Percentiles rank a stretch among this genome's conserved stretches.
Conservation (phyloP, 2,329 filamentous ascomycete genomes). For the Orbilia javanica region DNA sequence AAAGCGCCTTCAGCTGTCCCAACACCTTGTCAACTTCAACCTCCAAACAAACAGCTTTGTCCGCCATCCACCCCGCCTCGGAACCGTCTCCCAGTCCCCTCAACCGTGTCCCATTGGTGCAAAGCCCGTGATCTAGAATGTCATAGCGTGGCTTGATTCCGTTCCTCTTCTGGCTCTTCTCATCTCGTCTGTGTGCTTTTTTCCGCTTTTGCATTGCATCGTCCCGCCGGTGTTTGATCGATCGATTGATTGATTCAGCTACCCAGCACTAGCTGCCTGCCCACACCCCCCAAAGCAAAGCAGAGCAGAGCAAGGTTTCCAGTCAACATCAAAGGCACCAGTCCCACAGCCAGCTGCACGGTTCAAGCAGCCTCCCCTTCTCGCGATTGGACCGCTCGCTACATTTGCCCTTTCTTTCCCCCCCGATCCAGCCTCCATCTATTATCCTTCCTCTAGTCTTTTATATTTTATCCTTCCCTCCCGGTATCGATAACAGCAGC, state of each 20-base stretch:
- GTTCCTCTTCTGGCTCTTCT: constrained; percentile 13
- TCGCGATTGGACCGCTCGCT: constrained; percentile 33
- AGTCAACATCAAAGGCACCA: constrained; percentile 8
- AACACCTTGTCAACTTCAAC: constrained; percentile 53
- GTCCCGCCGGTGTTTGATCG: constrained; percentile 7
- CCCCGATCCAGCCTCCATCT: not conserved
- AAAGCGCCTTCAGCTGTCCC: constrained; percentile 30
- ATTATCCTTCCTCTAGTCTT: not conserved
- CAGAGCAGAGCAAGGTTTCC: not conserved
- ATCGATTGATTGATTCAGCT: not conserved
- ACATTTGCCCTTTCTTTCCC: not conserved
- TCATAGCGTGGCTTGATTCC: constrained; percentile 24
- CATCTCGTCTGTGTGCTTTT: constrained; percentile 19
- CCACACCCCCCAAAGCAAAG: not conserved
- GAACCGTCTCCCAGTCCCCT: constrained; percentile 9
- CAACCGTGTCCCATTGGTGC: constrained; percentile 44
- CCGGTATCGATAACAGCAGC: not conserved
- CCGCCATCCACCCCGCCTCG: constrained; percentile 42
- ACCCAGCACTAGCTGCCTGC: too few species aligned
- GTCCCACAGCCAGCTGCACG: constrained; percentile 5
- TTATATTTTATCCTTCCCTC: not conserved
- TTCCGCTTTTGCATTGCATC: constrained; percentile 29
- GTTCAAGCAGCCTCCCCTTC: constrained; percentile 11
- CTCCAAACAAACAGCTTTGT: constrained; percentile 22
- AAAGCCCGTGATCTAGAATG: constrained; percentile 39